A percentile compares a stretch with the other conserved stretches of the same genome.
Conservation (phyloP, 768 basidiomycete species). For the Hirschioporus abietinus region DNA sequence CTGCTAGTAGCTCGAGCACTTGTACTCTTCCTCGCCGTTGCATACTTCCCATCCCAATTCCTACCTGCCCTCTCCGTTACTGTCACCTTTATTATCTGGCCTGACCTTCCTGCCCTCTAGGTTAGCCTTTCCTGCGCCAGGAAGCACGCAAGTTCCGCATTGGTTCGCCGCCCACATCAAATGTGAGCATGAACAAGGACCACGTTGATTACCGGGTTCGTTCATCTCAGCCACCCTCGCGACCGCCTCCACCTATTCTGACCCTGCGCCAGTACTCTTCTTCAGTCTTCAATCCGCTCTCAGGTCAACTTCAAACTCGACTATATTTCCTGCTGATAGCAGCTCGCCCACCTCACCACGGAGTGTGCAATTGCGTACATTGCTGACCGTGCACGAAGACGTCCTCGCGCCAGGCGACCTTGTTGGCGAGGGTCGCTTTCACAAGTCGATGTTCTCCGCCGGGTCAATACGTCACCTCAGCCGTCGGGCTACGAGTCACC, state of each 20-base stretch:
- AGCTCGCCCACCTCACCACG: too few relatives aligned
- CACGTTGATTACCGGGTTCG: too few relatives aligned
- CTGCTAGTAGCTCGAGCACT: neutral
- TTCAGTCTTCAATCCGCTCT: neutral
- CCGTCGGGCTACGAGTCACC: conserved; percentile 8
- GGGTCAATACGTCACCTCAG: conserved; percentile 26
- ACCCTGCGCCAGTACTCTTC: too few relatives aligned
- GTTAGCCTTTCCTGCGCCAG: neutral
- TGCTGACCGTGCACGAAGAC: conserved; percentile 43
- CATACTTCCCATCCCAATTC: neutral
- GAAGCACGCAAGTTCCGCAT: neutral
- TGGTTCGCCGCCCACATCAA: neutral
- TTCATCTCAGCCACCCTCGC: too few relatives aligned
- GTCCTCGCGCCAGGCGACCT: conserved; percentile 69
- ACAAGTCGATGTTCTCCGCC: too few relatives aligned
- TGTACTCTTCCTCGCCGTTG: neutral
- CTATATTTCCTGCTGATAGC: too few relatives aligned
- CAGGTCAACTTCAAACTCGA: neutral
- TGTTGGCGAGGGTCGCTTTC: conserved; percentile 58
- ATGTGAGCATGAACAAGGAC: neutral
- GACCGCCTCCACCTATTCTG: too few relatives aligned
- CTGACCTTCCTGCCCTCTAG: neutral
- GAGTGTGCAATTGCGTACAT: conserved; percentile 24
- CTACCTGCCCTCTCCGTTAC: neutral
- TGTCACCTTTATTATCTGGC: neutral